A percentile compares a stretch with the other conserved stretches of the same genome.
These are phyloP conservation scores for Alternaria brassicae DNA, from an alignment of 2,329 filamentous ascomycete species.

Conservation along the genomic window DNA sequence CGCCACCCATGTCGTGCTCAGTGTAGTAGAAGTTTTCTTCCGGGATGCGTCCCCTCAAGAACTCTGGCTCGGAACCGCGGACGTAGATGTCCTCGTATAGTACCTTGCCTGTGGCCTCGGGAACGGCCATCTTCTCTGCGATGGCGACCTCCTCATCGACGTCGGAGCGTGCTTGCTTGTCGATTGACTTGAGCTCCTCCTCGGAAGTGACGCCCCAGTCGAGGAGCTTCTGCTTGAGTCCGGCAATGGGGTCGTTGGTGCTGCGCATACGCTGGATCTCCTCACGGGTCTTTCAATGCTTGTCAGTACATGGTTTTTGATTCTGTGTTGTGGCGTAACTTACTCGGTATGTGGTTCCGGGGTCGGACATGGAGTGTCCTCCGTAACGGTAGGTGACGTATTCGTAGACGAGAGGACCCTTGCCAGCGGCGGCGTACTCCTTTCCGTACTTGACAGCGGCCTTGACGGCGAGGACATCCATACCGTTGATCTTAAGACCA, in stretches of 20 bases:
- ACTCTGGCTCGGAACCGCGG: constrained; percentile 82
- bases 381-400: constrained; percentile 99
- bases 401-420: constrained; percentile 95
- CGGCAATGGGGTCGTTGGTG: constrained; percentile 97
- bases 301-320: constrained; percentile 14
- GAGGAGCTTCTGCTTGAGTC: constrained; percentile 96
- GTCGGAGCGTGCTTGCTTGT: constrained; percentile 86
- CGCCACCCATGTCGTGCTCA: constrained; percentile 51
- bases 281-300: constrained; percentile 73
- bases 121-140: constrained; percentile 85
- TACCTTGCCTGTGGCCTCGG: constrained; percentile 80
- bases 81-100: constrained; percentile 98
- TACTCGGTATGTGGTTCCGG: constrained; percentile 93
- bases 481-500: constrained; percentile 98
- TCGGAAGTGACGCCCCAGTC: constrained; percentile 93
- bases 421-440: constrained; percentile 80
- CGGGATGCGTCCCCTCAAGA: constrained; percentile 82
- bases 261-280: constrained; percentile 99
- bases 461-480: constrained; percentile 98
- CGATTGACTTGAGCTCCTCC: constrained; percentile 93
- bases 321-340: constrained; percentile 15
- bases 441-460: constrained; percentile 94
- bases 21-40: constrained; percentile 90
- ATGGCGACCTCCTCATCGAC: constrained; percentile 90
- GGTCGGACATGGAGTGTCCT: constrained; percentile 99